Base-by-base conservation (phyloP, 208 protist species). In the Kentomonas sorsogonicus region DNA sequence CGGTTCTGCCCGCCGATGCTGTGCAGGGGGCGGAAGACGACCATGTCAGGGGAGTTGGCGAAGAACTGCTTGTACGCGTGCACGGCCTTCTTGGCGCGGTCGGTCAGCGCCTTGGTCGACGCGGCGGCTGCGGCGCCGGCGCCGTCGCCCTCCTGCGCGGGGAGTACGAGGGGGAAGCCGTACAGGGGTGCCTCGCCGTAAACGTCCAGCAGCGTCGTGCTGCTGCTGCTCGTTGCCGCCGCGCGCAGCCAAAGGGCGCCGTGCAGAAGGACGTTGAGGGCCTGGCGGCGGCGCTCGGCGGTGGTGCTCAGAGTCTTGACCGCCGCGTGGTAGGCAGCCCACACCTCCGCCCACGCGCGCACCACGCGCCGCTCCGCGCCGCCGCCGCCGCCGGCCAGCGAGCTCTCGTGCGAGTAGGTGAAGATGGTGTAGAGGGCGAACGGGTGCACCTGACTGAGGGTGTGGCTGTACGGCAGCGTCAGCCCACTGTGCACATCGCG, bases 361-460 rank as follows among this genome's bases (percentile, higher is more conserved):
- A 93, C 81, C 5, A 86, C 63, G 44, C 71, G 74, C 16, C 61
- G 58, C 44, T 90, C 83, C 29, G 66, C 71, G 45, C 60, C 52
- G 0, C 48, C 57, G 15, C 39, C 20, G 36, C 25, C 10, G 6
- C 20, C 18, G 15, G 22, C n/a, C 18, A 43, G 16, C 11, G 16
- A 22, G 11, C 11, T 13, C 7, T 36, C 64, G 10, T 9, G 26
- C 5, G 18, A 40, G 26, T 86, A 65, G 1, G 81, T 75, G 52
- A 93, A 88, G 57, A 93, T 87, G 31, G 72, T 69, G 48, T 89
- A 88, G 25, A 93, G 60, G 0, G 86, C 78, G 60, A 93, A 89
- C 9, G 86, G 86, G 57, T 87, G 83, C 9, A 93, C 86, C 64
- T 89, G 86, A 46, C 69, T 77, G 25, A 63, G 68, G 13, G 86